phyloP scores from a whole-genome alignment of 1,284 basidiomycete species.

The Phlebopus sp. region DNA sequence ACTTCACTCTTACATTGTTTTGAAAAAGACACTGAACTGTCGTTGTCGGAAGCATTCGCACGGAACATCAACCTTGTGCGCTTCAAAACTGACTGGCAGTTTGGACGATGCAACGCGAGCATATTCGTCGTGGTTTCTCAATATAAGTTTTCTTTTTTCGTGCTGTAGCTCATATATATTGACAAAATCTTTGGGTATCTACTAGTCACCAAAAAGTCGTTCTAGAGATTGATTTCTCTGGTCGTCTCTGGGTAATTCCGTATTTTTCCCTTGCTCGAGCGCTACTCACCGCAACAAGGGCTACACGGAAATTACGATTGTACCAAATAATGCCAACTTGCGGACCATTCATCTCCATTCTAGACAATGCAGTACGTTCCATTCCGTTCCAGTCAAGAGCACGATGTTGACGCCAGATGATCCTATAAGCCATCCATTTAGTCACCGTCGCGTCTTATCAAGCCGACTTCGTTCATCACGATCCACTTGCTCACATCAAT shows the following conservation, averaged over 20 bases:
- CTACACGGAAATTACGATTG: conserved; percentile 87
- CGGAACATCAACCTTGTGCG: neutral
- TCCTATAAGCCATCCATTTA: conserved; percentile 61
- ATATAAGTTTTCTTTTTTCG: conserved; percentile 60
- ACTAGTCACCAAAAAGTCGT: conserved; percentile 93
- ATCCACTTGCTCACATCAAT: conserved; percentile 71
- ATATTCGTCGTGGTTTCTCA: conserved; percentile 74
- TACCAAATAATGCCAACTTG: conserved; percentile 75
- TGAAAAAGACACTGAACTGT: too few species aligned
- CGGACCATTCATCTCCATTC: conserved; percentile 83
- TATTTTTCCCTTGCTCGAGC: conserved; percentile 13
- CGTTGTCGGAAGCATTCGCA: neutral
- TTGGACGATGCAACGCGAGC: conserved; percentile 65
- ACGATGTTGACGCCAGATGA: conserved; percentile 17
- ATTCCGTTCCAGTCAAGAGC: neutral
- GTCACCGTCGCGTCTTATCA: conserved; percentile 68
- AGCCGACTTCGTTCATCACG: conserved; percentile 74
- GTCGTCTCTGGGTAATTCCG: conserved; percentile 63
- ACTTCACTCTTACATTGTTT: conserved; percentile 5
- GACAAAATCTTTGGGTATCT: conserved; percentile 52
- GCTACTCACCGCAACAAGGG: conserved; percentile 50
- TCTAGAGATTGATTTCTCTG: conserved; percentile 84
- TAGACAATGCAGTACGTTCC: conserved; percentile 73
- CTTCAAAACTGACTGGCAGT: conserved; percentile 9
- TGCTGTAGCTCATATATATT: conserved; percentile 33